Base-by-base conservation (phyloP, 441 rosid genomes). In the Corymbia calophylla region DNA sequence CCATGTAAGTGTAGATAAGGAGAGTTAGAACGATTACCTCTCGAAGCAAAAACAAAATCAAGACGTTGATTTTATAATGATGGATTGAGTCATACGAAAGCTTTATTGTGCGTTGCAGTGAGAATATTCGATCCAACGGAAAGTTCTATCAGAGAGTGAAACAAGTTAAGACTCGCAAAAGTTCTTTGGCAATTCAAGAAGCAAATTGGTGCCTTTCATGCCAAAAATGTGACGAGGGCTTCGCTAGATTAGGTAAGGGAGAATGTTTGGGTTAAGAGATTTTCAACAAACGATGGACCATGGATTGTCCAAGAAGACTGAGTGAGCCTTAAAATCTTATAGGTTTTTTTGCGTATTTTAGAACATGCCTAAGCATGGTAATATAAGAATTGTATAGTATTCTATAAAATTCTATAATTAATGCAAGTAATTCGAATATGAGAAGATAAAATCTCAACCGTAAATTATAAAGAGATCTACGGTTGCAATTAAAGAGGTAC, bases 191-290 rank as follows among this genome's bases (percentile, higher is more conserved):
- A 58, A 6, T 58, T 58, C 14, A 25, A 58, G 14, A 58, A 58
- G 64, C 25, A 58, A 58, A 58, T 25, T 25, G 64, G 25, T 25
- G n/a, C 14, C 3, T 58, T 58, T 25, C 27, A 25, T 58, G 64
- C 3, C 6, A 1, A 58, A 58, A 14, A 25, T 25, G 64, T 0
- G 1, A 25, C 1, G 7, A 10, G 64, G 29, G 1, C n/a, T 19
- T 58, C 3, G 0, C 64, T 1, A 25, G 14, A 58, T 25, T 23
- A 58, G 0, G 0, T 0, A 29, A 10, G 0, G 25, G n/a, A 58
- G 64, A 5, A 25, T 2, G n/a, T 25, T 29, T 9, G 27, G 25
- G 25, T 8, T 56, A 0, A 23, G 3, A 25, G n/a, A 14, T 58
- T 58, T 58, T 58, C n/a, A 58, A 25, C 3, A 13, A 23, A 58